Base-by-base conservation (phyloP, 2,329 filamentous ascomycete genomes). In the Colletotrichum sp. region DNA sequence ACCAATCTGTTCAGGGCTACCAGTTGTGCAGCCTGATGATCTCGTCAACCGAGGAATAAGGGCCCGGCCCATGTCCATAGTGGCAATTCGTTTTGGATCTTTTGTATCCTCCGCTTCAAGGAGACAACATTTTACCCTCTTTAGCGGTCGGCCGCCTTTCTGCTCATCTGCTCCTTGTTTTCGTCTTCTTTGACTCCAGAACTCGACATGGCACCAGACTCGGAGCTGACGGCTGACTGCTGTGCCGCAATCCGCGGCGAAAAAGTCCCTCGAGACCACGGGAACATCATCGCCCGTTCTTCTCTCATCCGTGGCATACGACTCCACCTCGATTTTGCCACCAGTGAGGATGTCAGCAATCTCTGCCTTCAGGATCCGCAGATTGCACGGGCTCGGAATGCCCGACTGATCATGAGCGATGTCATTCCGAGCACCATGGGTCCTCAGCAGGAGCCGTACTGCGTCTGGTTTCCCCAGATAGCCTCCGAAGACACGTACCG, bases 391-490 rank as follows among this genome's bases (percentile, higher is more conserved):
- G 66, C 66, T 22, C 48, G 48, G 9, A 60, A 61, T n/a, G 28
- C 58, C 8, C 58, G 58, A 13, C 58, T 61, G 28, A 83, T 83
- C 65, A 84, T 84, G 81, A 82, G 80, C 76, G 77, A 81, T 36
- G 61, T 32, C 13, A 81, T 84, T 27, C 83, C 83, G 8, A 77
- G 79, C 15, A 66, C 76, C 7, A 34, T 32, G 18, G 10, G 10
- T 39, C 58, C 74, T n/a, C 79, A 82, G 13, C 76, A 80, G 7
- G 60, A 80, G 18, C 83, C 82, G 6, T 86, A 86, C 76, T 86
- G 84, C 28, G 1, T 61, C 28, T 61, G 58, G 58, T 32, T 30
- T 13, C 58, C 58, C n/a, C 3, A 61, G 18, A 4, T 61, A n/a
- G 58, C 58, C 28, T n/a, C 27, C 28, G 28, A 61, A 22, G 30